Evolutionary conservation across 2,329 filamentous ascomycete species (phyloP), one percentile per base, ranked within the genome.

Genomic region (Colletotrichum nymphaeae): DNA sequence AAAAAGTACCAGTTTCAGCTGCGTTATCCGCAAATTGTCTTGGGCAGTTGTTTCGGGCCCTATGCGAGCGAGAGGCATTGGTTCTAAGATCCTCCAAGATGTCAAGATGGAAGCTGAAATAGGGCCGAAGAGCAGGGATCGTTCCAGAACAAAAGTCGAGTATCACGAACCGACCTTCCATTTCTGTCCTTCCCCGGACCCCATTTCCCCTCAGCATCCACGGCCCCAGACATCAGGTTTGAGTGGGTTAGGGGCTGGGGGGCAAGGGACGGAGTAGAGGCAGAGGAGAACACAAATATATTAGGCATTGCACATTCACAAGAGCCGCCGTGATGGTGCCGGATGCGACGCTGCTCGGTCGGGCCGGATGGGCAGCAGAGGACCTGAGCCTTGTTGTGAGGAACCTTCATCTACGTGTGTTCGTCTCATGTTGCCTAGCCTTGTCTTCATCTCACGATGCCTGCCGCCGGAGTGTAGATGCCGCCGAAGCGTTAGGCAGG

Each of bases 261-360:
- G 30, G 5, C 8, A 14, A 30, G 12, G n/a, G 4, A 12, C 11
- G 32, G 9, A 35, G 4, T 11, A 5, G 58, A n/a, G 19, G 32
- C 32, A 35, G 62, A 22, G 26, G 16, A 42, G 14, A 28, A 22
- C 11, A 42, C 49, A 26, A 1, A 24, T 65, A 49, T 32, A 65
- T 62, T 60, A 7, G 22, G 9, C 32, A 22, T 32, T 58, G 52
- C 32, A 37, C 26, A 11, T 37, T 64, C 42, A 49, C 19, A 32
- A 55, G 11, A 22, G 53, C 55, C 65, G 66, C 70, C 42, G 66
- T 32, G 32, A 60, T 60, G 53, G 46, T 49, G 55, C 55, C 67
- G 55, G 60, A 70, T 65, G 70, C 60, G 22, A 70, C 70, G 67
- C 22, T 49, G 35, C 19, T 62, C 60, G 55, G 55, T n/a, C 46